Percentiles rank a stretch among this genome's conserved stretches.
Evolutionary conservation across 768 basidiomycete species (phyloP).

Genomic region (Leccinum ochraceum): DNA sequence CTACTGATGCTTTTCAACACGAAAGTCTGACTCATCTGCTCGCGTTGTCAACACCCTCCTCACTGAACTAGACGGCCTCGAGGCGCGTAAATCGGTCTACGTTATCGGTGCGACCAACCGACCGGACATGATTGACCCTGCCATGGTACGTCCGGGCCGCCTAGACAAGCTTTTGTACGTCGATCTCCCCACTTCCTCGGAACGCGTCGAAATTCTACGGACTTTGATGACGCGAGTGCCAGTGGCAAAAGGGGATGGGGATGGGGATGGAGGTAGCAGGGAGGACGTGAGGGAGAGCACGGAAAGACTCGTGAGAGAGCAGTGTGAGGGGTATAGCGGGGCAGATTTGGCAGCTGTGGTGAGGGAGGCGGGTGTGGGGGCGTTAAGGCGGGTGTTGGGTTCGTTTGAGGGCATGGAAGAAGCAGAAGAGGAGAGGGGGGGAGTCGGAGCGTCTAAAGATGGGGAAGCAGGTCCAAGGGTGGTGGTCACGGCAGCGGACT

Average conservation of each 20-base stretch:
- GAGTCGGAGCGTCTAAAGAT: background rate
- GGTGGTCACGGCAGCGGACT: slow-evolving; percentile 64
- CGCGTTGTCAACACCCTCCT: slow-evolving; percentile 90
- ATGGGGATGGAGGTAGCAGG: background rate
- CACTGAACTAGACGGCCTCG: slow-evolving; percentile 92
- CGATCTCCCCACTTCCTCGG: slow-evolving; percentile 72
- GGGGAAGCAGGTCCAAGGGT: slow-evolving; percentile 1
- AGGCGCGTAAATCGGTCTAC: slow-evolving; percentile 82
- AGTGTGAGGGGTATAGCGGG: slow-evolving; percentile 88
- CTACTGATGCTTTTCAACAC: background rate
- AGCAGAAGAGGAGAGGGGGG: slow-evolving; percentile 11
- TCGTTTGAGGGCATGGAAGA: slow-evolving; percentile 61
- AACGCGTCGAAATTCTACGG: slow-evolving; percentile 82
- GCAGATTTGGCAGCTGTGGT: slow-evolving; percentile 89
- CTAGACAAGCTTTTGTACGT: slow-evolving; percentile 94
- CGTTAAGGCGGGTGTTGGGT: slow-evolving; percentile 69
- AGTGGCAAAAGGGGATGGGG: slow-evolving; percentile 30
- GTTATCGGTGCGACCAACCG: slow-evolving; percentile 95
- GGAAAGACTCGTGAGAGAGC: slow-evolving; percentile 46
- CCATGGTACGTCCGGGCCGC: slow-evolving; percentile 95
- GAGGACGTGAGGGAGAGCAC: slow-evolving; percentile 28
- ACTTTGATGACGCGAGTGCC: slow-evolving; percentile 77
- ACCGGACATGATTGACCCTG: slow-evolving; percentile 97
- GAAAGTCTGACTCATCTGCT: slow-evolving; percentile 83
- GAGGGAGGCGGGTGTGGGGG: slow-evolving; percentile 87